Evolutionary conservation across 768 basidiomycete genomes (phyloP).

Genomic region (Hygrophorus pudorinus): DNA sequence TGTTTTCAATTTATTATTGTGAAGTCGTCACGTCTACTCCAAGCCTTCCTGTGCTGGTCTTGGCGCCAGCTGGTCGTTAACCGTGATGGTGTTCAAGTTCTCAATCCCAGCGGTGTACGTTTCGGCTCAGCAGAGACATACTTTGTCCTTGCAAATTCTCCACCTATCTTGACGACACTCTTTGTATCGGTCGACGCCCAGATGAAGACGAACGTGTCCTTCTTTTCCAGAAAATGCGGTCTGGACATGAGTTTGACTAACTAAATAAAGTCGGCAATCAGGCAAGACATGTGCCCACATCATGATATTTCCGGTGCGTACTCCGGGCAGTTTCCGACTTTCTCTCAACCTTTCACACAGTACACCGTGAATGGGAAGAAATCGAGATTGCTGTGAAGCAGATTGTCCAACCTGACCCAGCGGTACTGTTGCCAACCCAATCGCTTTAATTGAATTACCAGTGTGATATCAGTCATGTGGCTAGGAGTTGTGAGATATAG

Average conservation of each 20-base stretch:
- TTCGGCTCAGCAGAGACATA: constrained; percentile 80
- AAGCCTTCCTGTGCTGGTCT: too few species aligned
- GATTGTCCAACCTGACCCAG: constrained; percentile 53
- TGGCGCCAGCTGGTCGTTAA: too few species aligned
- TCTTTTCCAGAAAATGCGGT: constrained; percentile 15
- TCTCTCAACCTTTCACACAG: constrained; percentile 27
- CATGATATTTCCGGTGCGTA: constrained; percentile 13
- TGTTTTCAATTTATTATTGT: too few species aligned
- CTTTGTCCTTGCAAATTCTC: too few species aligned
- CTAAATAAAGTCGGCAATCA: constrained; percentile 47
- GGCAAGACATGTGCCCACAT: constrained; percentile 71
- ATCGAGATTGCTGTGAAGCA: constrained; percentile 76
- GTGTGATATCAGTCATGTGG: too few species aligned
- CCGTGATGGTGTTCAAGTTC: constrained; percentile 56
- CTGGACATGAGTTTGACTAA: constrained; percentile 32
- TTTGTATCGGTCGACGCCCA: too few species aligned
- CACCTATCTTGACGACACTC: too few species aligned
- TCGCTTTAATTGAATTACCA: constrained; percentile 7
- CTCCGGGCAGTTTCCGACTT: too few species aligned
- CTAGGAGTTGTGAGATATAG: not conserved
- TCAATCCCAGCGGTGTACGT: constrained; percentile 73
- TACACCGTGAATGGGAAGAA: constrained; percentile 70
- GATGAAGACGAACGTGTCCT: too few species aligned
- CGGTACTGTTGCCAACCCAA: constrained; percentile 69
- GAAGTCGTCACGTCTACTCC: too few species aligned